A percentile compares a stretch with the other conserved stretches of the same genome.
Conservation (phyloP, 2,329 filamentous ascomycete species). For the Paraconiothyrium sp. region DNA sequence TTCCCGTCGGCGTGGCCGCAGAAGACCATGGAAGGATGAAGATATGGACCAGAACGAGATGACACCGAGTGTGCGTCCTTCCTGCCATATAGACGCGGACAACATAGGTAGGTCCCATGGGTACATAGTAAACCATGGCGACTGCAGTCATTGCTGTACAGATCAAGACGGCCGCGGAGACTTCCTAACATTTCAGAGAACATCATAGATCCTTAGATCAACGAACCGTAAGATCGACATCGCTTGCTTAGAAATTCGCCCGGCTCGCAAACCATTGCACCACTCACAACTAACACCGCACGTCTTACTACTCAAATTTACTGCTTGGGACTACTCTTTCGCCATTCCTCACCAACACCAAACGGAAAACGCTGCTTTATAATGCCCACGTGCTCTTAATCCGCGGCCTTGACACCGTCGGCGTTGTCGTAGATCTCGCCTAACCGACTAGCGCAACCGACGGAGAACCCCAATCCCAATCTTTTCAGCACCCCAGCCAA, state of each 20-base stretch:
- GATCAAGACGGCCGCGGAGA: not conserved
- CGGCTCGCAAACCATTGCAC: not conserved
- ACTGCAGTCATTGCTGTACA: too few species aligned
- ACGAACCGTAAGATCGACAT: not conserved
- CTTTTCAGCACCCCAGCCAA: conserved; percentile 2
- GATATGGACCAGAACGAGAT: too few species aligned
- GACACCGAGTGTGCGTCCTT: too few species aligned
- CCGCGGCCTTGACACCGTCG: conserved; percentile 3
- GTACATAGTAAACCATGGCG: too few species aligned
- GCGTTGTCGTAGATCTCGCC: not conserved
- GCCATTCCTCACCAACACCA: not conserved
- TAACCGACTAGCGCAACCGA: conserved; percentile 9
- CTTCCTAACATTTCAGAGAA: too few species aligned
- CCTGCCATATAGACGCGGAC: too few species aligned
- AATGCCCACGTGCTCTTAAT: not conserved
- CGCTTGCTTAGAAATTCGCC: conserved; percentile 4
- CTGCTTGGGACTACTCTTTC: not conserved
- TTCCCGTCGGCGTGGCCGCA: too few species aligned
- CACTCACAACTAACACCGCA: not conserved
- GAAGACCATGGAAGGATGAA: too few species aligned
- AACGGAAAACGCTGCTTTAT: not conserved
- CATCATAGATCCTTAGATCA: not conserved
- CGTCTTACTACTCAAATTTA: not conserved
- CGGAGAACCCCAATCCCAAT: conserved; percentile 1
- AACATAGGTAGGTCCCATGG: too few species aligned